Conservation (phyloP, 208 protist genomes). For the Acanthamoeba castellanii region DNA sequence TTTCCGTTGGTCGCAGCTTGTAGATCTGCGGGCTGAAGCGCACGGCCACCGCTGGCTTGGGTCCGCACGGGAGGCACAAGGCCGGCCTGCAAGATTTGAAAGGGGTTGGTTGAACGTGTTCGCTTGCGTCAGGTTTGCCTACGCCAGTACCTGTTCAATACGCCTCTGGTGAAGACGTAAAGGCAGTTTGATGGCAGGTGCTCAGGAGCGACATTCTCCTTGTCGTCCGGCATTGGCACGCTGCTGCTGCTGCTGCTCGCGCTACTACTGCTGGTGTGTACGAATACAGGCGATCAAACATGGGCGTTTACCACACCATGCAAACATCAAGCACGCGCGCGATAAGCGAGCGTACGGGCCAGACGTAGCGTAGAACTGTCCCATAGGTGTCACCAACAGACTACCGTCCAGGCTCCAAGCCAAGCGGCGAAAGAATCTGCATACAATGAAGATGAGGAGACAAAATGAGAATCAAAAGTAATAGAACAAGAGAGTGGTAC, state of each 20-base stretch:
- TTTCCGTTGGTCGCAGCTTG: conserved; percentile 6
- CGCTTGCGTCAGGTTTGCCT: no score
- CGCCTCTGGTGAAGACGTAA: conserved; percentile 29
- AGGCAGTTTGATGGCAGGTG: conserved; percentile 18
- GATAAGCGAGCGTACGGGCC: background rate
- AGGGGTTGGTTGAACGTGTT: background rate
- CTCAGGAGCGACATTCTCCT: conserved; percentile 18
- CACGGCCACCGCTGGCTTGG: conserved; percentile 59
- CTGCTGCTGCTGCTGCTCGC: background rate
- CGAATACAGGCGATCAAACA: background rate
- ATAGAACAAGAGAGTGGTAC: background rate
- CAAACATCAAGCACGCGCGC: background rate
- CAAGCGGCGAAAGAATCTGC: conserved; percentile 60
- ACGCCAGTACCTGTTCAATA: background rate
- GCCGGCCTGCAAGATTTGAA: background rate
- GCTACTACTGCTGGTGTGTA: background rate
- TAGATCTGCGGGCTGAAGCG: conserved; percentile 45
- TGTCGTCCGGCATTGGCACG: background rate
- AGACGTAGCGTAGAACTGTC: conserved; percentile 8
- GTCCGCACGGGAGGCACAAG: conserved; percentile 12
- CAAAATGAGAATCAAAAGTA: background rate
- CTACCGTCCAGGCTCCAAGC: conserved; percentile 64
- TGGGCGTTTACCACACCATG: background rate
- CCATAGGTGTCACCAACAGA: conserved; percentile 60
- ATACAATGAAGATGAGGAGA: background rate